These are phyloP conservation scores for Kurtzmaniella quercitrusa DNA, from an alignment of 1,139 yeast species.

Conservation along the genomic window DNA sequence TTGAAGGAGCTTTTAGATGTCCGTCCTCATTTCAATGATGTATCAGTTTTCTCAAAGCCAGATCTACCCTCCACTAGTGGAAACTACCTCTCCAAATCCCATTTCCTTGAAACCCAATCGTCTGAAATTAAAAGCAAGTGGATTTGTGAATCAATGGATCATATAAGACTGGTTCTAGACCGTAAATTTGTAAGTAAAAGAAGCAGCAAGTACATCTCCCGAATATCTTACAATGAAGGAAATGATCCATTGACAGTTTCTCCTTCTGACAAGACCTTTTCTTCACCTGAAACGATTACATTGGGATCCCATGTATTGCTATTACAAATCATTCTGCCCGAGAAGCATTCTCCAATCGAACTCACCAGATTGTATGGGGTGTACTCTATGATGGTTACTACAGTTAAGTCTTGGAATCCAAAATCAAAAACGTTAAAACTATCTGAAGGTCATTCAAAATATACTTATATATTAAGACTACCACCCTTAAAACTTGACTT, in stretches of 20 bases:
- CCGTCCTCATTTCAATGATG: background rate
- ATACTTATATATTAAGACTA: slow-evolving; percentile 9
- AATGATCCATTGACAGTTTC: background rate
- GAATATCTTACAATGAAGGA: background rate
- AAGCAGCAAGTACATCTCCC: background rate
- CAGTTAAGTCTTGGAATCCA: slow-evolving; percentile 8
- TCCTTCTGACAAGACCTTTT: background rate
- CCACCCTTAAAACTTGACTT: slow-evolving; percentile 1
- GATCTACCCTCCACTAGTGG: background rate
- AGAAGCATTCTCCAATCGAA: slow-evolving; percentile 18
- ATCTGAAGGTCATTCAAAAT: background rate
- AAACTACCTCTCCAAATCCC: background rate
- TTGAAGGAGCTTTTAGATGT: background rate
- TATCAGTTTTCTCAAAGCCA: background rate
- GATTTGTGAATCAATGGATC: background rate
- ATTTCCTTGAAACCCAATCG: background rate
- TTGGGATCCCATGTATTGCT: slow-evolving; percentile 11
- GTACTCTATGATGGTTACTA: slow-evolving; percentile 7
- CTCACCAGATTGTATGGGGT: slow-evolving; percentile 26
- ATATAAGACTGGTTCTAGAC: background rate
- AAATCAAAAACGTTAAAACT: slow-evolving; percentile 2
- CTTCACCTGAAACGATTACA: background rate
- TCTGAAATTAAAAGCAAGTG: slow-evolving; percentile 6
- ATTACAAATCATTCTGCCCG: slow-evolving; percentile 28
- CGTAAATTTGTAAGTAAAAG: background rate